These are phyloP conservation scores for Peronosclerospora sorghi DNA, from an alignment of 352 stramenopile species.

Conservation along the genomic window DNA sequence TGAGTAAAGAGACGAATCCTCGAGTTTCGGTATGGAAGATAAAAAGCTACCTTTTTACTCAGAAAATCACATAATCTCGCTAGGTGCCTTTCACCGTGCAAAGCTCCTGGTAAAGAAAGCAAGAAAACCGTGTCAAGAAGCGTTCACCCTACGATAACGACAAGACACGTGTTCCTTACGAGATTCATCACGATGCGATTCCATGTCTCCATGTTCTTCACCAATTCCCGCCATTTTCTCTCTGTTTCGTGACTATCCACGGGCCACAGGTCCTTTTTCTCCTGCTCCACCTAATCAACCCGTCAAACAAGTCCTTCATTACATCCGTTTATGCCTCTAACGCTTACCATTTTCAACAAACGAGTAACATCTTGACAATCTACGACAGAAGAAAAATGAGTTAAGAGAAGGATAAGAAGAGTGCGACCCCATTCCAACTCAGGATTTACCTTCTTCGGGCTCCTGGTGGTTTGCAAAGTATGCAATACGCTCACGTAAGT, in stretches of 20 bases:
- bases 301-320: not conserved
- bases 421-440: no score
- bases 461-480: conserved; percentile 21
- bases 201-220: conserved; percentile 82
- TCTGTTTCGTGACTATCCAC: conserved; percentile 29
- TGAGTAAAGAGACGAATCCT: no score
- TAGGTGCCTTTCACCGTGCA: no score
- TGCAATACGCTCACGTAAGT: conserved; percentile 33
- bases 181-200: conserved; percentile 79
- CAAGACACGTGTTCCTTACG: conserved; percentile 14
- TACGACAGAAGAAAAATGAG: no score
- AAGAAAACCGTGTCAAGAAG: no score
- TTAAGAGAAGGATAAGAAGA: no score
- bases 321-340: no score
- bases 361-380: no score
- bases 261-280: conserved; percentile 27
- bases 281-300: conserved; percentile 25
- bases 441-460: conserved; percentile 1
- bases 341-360: conserved; percentile 36
- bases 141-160: not conserved
- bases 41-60: no score
- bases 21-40: no score
- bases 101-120: no score
- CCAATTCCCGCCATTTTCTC: conserved; percentile 59
- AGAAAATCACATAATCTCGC: no score